Evolutionary conservation across 768 basidiomycete genomes (phyloP).

Genomic region (Tulasnella sp.): DNA sequence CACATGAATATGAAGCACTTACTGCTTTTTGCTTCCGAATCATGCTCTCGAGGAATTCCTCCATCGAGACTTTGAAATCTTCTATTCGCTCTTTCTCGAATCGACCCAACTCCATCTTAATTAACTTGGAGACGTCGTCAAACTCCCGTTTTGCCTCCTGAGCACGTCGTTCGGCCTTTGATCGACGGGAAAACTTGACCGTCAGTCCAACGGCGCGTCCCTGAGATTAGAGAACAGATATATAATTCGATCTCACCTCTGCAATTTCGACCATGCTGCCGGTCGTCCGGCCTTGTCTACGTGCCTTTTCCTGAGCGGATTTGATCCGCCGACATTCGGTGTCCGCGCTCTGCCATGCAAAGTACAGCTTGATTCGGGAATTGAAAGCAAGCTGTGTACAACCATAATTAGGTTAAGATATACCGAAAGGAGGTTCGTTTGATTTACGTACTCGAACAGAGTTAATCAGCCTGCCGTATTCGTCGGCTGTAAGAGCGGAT

Average conservation of each 20-base stretch:
- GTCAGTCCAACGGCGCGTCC: constrained; percentile 22
- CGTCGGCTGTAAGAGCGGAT: constrained; percentile 54
- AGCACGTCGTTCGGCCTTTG: constrained; percentile 80
- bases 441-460: constrained; percentile 71
- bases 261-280: constrained; percentile 77
- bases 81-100: constrained; percentile 94
- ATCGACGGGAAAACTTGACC: constrained; percentile 29
- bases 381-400: constrained; percentile 74
- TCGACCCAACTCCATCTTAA: constrained; percentile 85
- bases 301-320: constrained; percentile 77
- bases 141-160: constrained; percentile 86
- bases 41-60: constrained; percentile 85
- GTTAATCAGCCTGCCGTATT: constrained; percentile 88
- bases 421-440: too few species aligned
- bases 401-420: background rate
- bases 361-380: constrained; percentile 81
- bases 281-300: constrained; percentile 71
- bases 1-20: constrained; percentile 37
- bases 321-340: constrained; percentile 71
- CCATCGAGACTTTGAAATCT: constrained; percentile 86
- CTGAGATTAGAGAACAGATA: background rate
- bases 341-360: constrained; percentile 80
- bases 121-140: constrained; percentile 82
- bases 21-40: constrained; percentile 82
- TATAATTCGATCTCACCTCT: constrained; percentile 58